Percentiles rank a stretch among this genome's conserved stretches.
These are phyloP conservation scores for Lactifluus subvellereus DNA, from an alignment of 768 basidiomycete species.

Conservation along the genomic window DNA sequence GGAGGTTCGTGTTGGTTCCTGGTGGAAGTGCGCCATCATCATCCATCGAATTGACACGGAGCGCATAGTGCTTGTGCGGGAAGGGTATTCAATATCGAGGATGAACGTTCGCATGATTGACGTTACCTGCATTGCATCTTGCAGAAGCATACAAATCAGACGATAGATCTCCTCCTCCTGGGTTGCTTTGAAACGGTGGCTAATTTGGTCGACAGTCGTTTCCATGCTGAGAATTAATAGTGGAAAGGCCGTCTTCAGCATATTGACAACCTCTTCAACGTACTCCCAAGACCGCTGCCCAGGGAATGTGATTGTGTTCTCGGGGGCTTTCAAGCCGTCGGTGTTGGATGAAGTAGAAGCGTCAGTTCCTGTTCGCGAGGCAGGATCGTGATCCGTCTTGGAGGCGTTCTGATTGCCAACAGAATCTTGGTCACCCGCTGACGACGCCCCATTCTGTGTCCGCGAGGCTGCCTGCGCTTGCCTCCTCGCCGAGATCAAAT, in stretches of 20 bases:
- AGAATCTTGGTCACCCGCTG: slow-evolving; percentile 13
- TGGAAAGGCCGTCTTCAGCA: slow-evolving; percentile 93
- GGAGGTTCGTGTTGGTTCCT: slow-evolving; percentile 50
- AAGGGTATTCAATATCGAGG: background rate
- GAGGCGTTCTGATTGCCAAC: slow-evolving; percentile 8
- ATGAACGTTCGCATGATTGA: background rate
- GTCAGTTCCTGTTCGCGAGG: slow-evolving; percentile 11
- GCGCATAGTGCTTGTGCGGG: slow-evolving; percentile 52
- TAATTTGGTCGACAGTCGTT: slow-evolving; percentile 93
- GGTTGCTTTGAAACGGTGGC: slow-evolving; percentile 78
- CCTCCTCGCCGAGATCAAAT: slow-evolving; percentile 46
- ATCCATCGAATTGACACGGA: slow-evolving; percentile 57
- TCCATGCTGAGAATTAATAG: slow-evolving; percentile 92
- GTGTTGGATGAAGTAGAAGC: slow-evolving; percentile 10
- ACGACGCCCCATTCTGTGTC: slow-evolving; percentile 20
- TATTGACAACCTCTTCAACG: slow-evolving; percentile 89
- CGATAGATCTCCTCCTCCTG: slow-evolving; percentile 95
- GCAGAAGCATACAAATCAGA: slow-evolving; percentile 77
- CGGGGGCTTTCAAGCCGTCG: slow-evolving; percentile 25
- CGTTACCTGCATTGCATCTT: slow-evolving; percentile 77
- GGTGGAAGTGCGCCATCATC: slow-evolving; percentile 61
- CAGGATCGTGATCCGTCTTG: slow-evolving; percentile 10
- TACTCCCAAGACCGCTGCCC: slow-evolving; percentile 79
- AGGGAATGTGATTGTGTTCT: slow-evolving; percentile 29
- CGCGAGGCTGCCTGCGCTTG: slow-evolving; percentile 36